These are phyloP conservation scores for Populus alba DNA, from an alignment of 345 rosid genomes.

Conservation along the genomic window DNA sequence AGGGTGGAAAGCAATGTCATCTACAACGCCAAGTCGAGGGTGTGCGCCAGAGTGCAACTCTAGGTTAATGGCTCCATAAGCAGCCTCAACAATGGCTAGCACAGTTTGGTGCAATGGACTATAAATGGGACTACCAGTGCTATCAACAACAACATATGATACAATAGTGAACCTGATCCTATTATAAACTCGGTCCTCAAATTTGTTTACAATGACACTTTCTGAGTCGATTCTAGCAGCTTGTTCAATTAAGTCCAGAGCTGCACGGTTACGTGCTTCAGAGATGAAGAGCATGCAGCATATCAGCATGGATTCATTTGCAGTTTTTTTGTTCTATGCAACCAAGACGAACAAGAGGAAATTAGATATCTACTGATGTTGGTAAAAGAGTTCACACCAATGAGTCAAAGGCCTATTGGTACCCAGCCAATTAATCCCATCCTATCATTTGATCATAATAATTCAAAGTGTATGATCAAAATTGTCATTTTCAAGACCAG, in stretches of 20 bases:
- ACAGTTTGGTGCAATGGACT: slow-evolving; percentile 56
- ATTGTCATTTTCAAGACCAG: neutral
- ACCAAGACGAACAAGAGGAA: neutral
- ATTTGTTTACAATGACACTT: slow-evolving; percentile 45
- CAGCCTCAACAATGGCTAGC: slow-evolving; percentile 52
- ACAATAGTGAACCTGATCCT: slow-evolving; percentile 51
- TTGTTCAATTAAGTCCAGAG: slow-evolving; percentile 45
- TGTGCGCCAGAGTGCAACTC: slow-evolving; percentile 53
- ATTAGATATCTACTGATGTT: neutral
- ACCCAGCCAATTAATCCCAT: neutral
- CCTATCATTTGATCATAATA: neutral
- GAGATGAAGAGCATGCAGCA: slow-evolving; percentile 65
- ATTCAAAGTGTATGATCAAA: neutral
- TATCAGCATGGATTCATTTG: slow-evolving; percentile 34
- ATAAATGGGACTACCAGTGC: slow-evolving; percentile 42
- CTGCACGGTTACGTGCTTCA: slow-evolving; percentile 45
- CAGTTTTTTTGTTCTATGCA: slow-evolving; percentile 28
- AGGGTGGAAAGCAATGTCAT: slow-evolving; percentile 56
- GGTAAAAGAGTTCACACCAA: neutral
- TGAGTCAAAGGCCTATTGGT: neutral
- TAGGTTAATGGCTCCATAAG: slow-evolving; percentile 44
- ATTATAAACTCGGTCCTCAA: slow-evolving; percentile 53
- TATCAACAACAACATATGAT: slow-evolving; percentile 45
- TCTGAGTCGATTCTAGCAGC: slow-evolving; percentile 41
- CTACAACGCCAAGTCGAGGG: slow-evolving; percentile 64